These are phyloP conservation scores for Quercus cerris DNA, from an alignment of 306 rosid genomes.

Conservation along the genomic window DNA sequence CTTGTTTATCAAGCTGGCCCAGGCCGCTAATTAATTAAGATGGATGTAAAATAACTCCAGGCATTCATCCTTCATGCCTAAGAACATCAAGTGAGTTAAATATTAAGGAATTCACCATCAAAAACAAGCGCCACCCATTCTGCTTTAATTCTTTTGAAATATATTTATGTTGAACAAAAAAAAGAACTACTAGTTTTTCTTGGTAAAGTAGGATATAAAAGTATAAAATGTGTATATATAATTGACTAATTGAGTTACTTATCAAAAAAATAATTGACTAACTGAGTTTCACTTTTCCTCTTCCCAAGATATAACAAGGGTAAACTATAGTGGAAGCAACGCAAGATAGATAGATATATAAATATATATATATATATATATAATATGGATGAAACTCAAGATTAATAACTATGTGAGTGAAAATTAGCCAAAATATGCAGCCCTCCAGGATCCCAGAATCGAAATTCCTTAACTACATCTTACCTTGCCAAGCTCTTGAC, in stretches of 20 bases:
- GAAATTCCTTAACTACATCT: conserved; percentile 15
- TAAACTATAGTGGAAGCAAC: neutral
- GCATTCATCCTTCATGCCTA: neutral
- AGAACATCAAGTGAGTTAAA: neutral
- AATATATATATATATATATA: no score
- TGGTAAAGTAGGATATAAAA: neutral
- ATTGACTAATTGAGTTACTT: neutral
- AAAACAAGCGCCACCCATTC: neutral
- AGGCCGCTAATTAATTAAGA: neutral
- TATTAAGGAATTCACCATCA: neutral
- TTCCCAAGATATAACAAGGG: neutral
- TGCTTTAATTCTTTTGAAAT: neutral
- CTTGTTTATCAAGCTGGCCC: neutral
- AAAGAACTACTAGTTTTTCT: no score
- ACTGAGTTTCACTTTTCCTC: neutral
- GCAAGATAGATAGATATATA: neutral
- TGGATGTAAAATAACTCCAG: neutral
- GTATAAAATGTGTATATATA: neutral
- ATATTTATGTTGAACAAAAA: no score
- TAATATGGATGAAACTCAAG: neutral
- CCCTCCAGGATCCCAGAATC: neutral
- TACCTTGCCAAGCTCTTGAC: conserved; percentile 72
- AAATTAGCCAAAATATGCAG: conserved; percentile 12
- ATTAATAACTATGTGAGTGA: neutral
- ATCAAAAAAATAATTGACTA: neutral